phyloP scores from a whole-genome alignment of 495 filamentous ascomycete species.

The Clohesyomyces aquaticus region DNA sequence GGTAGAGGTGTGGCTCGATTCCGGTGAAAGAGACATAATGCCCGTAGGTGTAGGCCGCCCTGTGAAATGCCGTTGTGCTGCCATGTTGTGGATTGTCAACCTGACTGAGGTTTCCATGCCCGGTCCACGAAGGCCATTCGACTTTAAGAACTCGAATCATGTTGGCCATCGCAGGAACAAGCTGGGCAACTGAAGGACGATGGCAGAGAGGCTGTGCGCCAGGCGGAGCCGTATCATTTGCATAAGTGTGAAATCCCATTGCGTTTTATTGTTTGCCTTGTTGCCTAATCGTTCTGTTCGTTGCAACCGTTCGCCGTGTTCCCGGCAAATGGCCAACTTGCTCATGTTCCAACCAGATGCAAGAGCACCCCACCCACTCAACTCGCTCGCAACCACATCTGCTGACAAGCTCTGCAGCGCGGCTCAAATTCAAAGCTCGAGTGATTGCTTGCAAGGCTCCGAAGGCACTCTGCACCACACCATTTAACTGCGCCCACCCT shows the following conservation, averaged over 20 bases:
- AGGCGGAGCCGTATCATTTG: not conserved
- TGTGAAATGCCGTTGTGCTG: constrained; percentile 11
- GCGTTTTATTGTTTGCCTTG: not conserved
- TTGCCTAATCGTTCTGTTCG: not conserved
- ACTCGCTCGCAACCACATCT: not conserved
- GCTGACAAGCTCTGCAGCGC: not conserved
- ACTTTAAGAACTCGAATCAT: constrained; percentile 4
- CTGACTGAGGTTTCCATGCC: constrained; percentile 8
- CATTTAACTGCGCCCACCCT: constrained; percentile 3
- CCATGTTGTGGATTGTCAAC: constrained; percentile 8
- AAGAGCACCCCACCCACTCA: not conserved
- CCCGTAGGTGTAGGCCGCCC: not conserved
- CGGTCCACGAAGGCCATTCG: not conserved
- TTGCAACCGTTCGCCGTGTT: not conserved
- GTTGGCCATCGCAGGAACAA: not conserved
- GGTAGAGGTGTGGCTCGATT: not conserved
- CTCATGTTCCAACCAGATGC: constrained; percentile 8
- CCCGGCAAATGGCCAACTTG: not conserved
- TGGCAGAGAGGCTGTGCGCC: not conserved
- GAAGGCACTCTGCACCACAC: not conserved
- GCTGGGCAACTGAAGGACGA: not conserved
- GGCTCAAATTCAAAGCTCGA: not conserved
- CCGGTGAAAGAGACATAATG: not conserved
- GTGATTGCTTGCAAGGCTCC: not conserved
- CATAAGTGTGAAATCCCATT: not conserved